A percentile compares a stretch with the other conserved stretches of the same genome.
These are phyloP conservation scores for Starmerella asiatica DNA, from an alignment of 805 yeast genomes.

Conservation along the genomic window DNA sequence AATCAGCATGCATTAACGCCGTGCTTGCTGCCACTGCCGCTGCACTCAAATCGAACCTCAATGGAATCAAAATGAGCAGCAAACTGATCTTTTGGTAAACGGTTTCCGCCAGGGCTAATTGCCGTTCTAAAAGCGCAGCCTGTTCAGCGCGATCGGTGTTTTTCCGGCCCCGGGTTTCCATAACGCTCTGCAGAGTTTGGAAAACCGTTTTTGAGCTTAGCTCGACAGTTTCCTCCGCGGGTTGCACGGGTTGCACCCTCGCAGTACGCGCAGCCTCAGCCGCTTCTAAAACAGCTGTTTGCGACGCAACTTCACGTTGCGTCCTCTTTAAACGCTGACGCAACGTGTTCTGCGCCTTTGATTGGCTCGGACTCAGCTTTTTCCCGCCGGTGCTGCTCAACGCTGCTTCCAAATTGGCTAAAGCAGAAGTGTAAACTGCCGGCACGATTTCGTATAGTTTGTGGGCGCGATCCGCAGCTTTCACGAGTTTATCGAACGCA, in stretches of 20 bases:
- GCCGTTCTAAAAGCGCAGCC: conserved; percentile 51
- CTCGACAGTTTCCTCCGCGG: conserved; percentile 24
- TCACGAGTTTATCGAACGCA: conserved; percentile 68
- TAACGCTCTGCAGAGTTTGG: conserved; percentile 54
- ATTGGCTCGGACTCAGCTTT: conserved; percentile 67
- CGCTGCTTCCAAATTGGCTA: conserved; percentile 61
- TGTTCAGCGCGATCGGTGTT: conserved; percentile 76
- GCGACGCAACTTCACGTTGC: conserved; percentile 50
- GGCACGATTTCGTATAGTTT: conserved; percentile 74
- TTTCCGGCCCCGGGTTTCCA: conserved; percentile 91
- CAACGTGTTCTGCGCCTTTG: conserved; percentile 74
- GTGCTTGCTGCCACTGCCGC: conserved; percentile 38
- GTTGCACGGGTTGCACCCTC: conserved; percentile 53
- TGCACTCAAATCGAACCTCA: conserved; percentile 78
- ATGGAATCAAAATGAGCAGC: conserved; percentile 68
- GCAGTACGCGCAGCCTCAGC: conserved; percentile 35
- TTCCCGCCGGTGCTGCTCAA: conserved; percentile 43
- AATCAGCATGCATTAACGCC: conserved; percentile 12
- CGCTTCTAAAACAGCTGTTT: conserved; percentile 27
- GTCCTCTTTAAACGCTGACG: conserved; percentile 81
- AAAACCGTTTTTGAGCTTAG: conserved; percentile 43
- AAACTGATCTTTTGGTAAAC: conserved; percentile 70
- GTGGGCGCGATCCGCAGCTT: conserved; percentile 49
- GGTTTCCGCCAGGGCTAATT: conserved; percentile 36
- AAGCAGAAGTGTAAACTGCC: conserved; percentile 48